Conservation (phyloP, 2,329 filamentous ascomycete species). For the Allantophomopsis lycopodina region DNA sequence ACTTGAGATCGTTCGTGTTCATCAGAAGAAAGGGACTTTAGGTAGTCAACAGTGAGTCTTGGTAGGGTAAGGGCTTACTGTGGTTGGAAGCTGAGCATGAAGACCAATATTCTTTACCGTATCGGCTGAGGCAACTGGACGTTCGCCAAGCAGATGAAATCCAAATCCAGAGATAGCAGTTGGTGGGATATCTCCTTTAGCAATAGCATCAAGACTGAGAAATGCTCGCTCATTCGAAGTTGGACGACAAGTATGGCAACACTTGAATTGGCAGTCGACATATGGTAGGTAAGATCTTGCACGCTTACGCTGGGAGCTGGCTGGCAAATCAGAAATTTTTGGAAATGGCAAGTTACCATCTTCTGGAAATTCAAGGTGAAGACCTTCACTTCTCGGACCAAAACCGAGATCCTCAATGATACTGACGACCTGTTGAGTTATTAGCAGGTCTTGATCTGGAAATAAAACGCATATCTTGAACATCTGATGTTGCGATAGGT, state of each 20-base stretch:
- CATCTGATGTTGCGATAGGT: neutral
- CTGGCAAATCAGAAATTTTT: neutral
- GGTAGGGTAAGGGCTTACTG: neutral
- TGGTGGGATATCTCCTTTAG: conserved; percentile 33
- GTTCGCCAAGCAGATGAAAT: conserved; percentile 27
- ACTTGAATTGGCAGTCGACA: conserved; percentile 33
- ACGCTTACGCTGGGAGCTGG: neutral
- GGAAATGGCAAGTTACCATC: neutral
- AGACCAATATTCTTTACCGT: conserved; percentile 14
- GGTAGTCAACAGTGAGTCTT: no score
- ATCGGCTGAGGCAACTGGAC: conserved; percentile 22
- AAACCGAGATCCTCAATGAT: neutral
- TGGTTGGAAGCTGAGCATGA: conserved; percentile 7
- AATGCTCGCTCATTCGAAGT: conserved; percentile 27
- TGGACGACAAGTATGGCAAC: conserved; percentile 35
- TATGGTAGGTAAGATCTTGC: conserved; percentile 24
- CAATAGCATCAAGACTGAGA: conserved; percentile 34
- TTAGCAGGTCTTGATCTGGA: neutral
- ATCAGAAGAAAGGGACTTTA: no score
- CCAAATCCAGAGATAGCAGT: conserved; percentile 36
- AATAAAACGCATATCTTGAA: no score
- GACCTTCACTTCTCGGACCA: neutral
- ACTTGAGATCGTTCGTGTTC: no score
- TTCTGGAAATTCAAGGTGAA: neutral
- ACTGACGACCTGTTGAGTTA: neutral